These are phyloP conservation scores for Chytriomyces hyalinus DNA, from an alignment of 192 early-diverging fungal species.

Conservation along the genomic window DNA sequence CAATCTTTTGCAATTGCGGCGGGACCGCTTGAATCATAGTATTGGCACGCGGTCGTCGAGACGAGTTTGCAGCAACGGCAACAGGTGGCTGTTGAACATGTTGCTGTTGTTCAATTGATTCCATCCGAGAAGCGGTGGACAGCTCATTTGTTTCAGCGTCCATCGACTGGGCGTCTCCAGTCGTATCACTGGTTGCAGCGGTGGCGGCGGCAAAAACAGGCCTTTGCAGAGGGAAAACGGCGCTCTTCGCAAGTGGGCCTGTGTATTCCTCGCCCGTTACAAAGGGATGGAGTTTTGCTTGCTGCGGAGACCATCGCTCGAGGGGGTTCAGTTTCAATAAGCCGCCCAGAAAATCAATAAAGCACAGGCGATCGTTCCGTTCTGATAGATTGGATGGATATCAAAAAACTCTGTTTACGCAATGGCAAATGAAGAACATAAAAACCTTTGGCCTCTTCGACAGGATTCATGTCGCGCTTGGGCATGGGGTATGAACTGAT, in stretches of 20 bases:
- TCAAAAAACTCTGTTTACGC: background rate
- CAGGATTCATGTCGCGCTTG: conserved; percentile 63
- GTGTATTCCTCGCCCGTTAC: conserved; percentile 85
- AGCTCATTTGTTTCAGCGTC: background rate
- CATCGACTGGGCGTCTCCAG: background rate
- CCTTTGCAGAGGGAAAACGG: conserved; percentile 27
- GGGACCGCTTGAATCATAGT: conserved; percentile 61
- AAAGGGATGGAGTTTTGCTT: conserved; percentile 91
- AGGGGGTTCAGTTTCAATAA: conserved; percentile 56
- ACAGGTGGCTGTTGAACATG: background rate
- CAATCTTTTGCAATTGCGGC: conserved; percentile 57
- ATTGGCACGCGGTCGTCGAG: conserved; percentile 36
- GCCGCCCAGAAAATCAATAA: conserved; percentile 5
- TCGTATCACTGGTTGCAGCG: background rate
- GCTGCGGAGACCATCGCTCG: conserved; percentile 93
- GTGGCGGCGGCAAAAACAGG: conserved; percentile 4
- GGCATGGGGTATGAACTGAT: conserved; percentile 84
- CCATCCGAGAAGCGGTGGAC: background rate
- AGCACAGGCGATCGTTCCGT: too few relatives aligned
- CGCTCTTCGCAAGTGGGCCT: conserved; percentile 67
- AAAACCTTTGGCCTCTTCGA: conserved; percentile 79
- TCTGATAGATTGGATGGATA: too few relatives aligned
- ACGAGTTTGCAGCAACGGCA: background rate
- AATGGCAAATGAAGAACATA: background rate
- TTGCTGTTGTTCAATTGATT: background rate